Evolutionary conservation across 2,329 filamentous ascomycete genomes (phyloP).

Genomic region (Mariannaea sp.): DNA sequence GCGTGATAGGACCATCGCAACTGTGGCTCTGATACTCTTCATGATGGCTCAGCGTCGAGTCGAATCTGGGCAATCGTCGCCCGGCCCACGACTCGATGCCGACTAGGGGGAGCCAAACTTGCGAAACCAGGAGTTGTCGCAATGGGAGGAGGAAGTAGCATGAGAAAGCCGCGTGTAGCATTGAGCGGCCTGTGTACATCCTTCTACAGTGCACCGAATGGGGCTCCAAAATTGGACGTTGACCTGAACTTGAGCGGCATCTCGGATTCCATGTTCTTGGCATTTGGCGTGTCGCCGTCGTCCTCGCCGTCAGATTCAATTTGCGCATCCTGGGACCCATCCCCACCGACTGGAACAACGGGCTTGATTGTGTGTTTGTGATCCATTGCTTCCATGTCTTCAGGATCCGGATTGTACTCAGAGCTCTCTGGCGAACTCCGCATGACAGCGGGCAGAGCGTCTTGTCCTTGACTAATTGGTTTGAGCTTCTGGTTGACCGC

Average conservation of each 20-base stretch:
- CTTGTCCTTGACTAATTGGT: slow-evolving; percentile 52
- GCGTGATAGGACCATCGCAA: background rate
- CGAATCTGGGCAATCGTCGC: background rate
- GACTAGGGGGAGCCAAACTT: slow-evolving; percentile 16
- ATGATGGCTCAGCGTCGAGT: background rate
- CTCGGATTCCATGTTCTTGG: slow-evolving; percentile 45
- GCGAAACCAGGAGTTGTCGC: background rate
- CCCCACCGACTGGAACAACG: slow-evolving; percentile 27
- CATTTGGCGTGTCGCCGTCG: slow-evolving; percentile 28
- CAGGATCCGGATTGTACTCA: slow-evolving; percentile 24
- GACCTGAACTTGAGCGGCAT: slow-evolving; percentile 53
- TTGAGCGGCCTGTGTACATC: slow-evolving; percentile 6
- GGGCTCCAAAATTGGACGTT: slow-evolving; percentile 54
- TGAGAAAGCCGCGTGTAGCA: background rate
- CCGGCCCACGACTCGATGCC: background rate
- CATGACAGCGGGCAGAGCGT: slow-evolving; percentile 53
- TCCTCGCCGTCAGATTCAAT: slow-evolving; percentile 36
- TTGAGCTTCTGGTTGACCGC: slow-evolving; percentile 57
- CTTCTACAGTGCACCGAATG: slow-evolving; percentile 46
- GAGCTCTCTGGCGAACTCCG: slow-evolving; percentile 41
- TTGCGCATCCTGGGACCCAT: slow-evolving; percentile 32
- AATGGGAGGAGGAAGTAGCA: background rate
- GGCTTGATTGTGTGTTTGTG: slow-evolving; percentile 8
- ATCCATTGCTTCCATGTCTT: slow-evolving; percentile 17
- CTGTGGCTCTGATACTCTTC: background rate